phyloP scores from a whole-genome alignment of 164 flowering plant genomes.

The Paratinospora sagittata region DNA sequence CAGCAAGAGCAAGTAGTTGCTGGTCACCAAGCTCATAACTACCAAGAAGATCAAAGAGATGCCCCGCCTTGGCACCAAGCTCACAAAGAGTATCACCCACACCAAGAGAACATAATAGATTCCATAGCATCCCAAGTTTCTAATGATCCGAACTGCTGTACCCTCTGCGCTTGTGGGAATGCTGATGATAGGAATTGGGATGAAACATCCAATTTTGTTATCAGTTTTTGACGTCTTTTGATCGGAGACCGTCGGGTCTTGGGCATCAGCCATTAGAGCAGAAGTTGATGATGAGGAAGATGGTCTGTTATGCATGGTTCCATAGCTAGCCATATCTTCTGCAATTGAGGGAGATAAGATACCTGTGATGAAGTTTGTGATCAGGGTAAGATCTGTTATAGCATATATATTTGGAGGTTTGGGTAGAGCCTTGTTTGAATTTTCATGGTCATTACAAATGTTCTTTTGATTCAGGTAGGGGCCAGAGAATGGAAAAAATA shows the following conservation, averaged over 20 bases:
- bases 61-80: constrained; percentile 15
- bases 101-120: constrained; percentile 12
- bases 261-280: neutral
- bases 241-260: neutral
- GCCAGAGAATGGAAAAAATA: neutral
- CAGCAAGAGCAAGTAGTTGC: constrained; percentile 11
- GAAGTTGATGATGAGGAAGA: constrained; percentile 2
- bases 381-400: neutral
- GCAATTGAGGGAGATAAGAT: neutral
- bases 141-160: constrained; percentile 13
- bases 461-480: neutral
- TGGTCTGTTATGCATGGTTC: constrained; percentile 13
- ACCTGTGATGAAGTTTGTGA: neutral
- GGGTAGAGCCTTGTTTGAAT: too few species aligned
- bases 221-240: neutral
- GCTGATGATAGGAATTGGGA: too few species aligned
- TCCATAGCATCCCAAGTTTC: constrained; percentile 11
- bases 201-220: constrained; percentile 4
- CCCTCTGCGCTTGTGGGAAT: constrained; percentile 21
- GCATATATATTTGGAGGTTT: neutral
- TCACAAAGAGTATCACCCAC: constrained; percentile 20
- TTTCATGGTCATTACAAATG: neutral
- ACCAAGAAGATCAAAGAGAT: constrained; percentile 16
- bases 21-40: constrained; percentile 8
- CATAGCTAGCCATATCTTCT: constrained; percentile 13